Conservation (phyloP, 2,329 filamentous ascomycete species). For the Lachnellula occidentalis region DNA sequence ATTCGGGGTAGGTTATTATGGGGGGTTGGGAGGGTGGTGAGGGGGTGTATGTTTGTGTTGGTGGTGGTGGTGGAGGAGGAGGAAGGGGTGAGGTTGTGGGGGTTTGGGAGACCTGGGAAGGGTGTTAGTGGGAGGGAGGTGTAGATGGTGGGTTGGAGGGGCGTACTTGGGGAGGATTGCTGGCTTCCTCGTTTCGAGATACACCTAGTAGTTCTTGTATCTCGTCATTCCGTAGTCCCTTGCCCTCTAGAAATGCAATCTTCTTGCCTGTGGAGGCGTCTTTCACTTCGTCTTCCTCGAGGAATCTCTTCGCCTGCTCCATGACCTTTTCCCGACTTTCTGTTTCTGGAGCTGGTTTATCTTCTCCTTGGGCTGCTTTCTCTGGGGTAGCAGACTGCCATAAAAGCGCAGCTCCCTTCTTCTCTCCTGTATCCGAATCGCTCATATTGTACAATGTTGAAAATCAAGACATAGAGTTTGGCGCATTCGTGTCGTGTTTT, state of each 20-base stretch:
- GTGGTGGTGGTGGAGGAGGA: slow-evolving; percentile 20
- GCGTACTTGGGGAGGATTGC: slow-evolving; percentile 6
- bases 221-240: slow-evolving; percentile 63
- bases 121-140: neutral
- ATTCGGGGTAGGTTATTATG: slow-evolving; percentile 67
- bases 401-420: slow-evolving; percentile 19
- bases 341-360: slow-evolving; percentile 3
- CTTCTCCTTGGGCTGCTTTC: slow-evolving; percentile 1
- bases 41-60: slow-evolving; percentile 36
- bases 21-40: slow-evolving; percentile 39
- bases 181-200: slow-evolving; percentile 25
- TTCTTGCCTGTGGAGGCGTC: slow-evolving; percentile 67
- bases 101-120: neutral
- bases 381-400: slow-evolving; percentile 22
- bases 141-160: neutral
- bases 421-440: slow-evolving; percentile 21
- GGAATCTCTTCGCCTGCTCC: slow-evolving; percentile 68
- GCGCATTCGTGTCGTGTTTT: slow-evolving; percentile 6
- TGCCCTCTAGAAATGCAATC: slow-evolving; percentile 68
- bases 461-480: neutral
- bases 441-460: slow-evolving; percentile 20
- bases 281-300: slow-evolving; percentile 68
- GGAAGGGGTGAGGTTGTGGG: slow-evolving; percentile 3
- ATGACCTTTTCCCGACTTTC: slow-evolving; percentile 35
- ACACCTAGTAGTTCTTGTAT: slow-evolving; percentile 60